Base-by-base conservation (phyloP, 495 filamentous ascomycete species). In the Lentithecium fluviatile region DNA sequence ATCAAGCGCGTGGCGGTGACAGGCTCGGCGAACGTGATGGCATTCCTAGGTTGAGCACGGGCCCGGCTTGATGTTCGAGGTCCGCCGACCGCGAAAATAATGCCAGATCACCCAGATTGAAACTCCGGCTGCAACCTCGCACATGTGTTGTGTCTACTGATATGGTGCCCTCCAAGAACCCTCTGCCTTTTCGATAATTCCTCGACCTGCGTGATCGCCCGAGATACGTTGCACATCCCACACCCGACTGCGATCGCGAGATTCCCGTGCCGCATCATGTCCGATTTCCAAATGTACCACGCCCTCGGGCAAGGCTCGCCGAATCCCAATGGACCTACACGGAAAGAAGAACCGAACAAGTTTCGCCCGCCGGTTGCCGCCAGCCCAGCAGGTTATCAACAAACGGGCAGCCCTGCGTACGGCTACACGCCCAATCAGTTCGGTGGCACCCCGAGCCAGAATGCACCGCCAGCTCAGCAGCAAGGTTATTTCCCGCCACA, bases 231-330 rank as follows among this genome's bases (percentile, higher is more conserved):
- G 36, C 12, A 48, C 21, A 6, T 21, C 40, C 40, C 37, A 42
- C 55, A 45, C 15, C 32, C 61, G 50, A 40, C 26, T 54, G 54
- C 42, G 17, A 42, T 42, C 17, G 17, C n/a, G n/a, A 47, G 34
- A 19, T 36, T 36, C 45, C 47, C 49, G 38, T 50, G 37, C 56
- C 46, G 49, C 51, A 73, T 90, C 29, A 73, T 93, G 89, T 82
- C 87, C 65, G 87, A 93, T 69, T 87, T 85, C 76, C 73, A 81
- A 66, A 86, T 87, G 81, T 93, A 90, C 76, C 85, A 91, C 70
- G 76, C 86, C 72, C 79, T 87, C 58, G 88, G 83, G 36, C 60
- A 79, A 69, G 85, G 87, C 69, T 81, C 87, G 47, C 83, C 82
- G 51, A 81, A 88, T 67, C 83, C 80, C 51, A 83, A 82, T 58